Evolutionary conservation across 768 basidiomycete genomes (phyloP), one percentile per base, ranked within the genome.

Genomic region (Austroboletus festivus): DNA sequence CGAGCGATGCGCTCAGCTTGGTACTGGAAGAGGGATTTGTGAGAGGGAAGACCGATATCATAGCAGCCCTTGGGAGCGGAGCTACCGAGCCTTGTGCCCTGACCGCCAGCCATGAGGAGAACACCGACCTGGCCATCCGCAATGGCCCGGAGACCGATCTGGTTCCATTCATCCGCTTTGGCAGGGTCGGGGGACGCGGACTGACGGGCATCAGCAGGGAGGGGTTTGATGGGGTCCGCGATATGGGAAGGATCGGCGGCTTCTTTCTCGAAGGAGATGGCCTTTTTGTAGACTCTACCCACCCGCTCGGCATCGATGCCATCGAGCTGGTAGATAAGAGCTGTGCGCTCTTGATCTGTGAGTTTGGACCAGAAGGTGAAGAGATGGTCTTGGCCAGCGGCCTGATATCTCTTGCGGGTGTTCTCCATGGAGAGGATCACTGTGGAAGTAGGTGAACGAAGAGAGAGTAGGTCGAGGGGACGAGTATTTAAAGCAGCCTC

Each of bases 1-100:
- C 89, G 82, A 50, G 78, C 76, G 65, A 99, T 96, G 47, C 96
- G 82, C 71, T 95, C 93, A n/a, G 94, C 96, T 69, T 99, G 96
- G 57, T 89, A 87, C 59, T 96, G 93, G 76, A 99, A 98, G 46
- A 99, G 83, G 12, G 86, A 82, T 71, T 93, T 95, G 71, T 90
- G 85, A 20, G 90, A 93, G 11, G 93, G 90, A 28, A 99, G 76
- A 13, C 88, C 90, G 57, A 99, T 97, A 66, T 98, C 93, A 70
- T 97, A 98, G 74, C 94, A 96, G 5, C 96, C 96, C 65, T 99
- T 99, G 19, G 96, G 96, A 5, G 88, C 88, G 24, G 78, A 80
- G 61, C 89, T 93, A 24, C 96, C 96, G 37, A 99, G 73, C 47
- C 96, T 79, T 18, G 94, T 96, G 13, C 96, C 96, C 71, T 99